phyloP scores from a whole-genome alignment of 208 protist genomes.

The Leishmania major region DNA sequence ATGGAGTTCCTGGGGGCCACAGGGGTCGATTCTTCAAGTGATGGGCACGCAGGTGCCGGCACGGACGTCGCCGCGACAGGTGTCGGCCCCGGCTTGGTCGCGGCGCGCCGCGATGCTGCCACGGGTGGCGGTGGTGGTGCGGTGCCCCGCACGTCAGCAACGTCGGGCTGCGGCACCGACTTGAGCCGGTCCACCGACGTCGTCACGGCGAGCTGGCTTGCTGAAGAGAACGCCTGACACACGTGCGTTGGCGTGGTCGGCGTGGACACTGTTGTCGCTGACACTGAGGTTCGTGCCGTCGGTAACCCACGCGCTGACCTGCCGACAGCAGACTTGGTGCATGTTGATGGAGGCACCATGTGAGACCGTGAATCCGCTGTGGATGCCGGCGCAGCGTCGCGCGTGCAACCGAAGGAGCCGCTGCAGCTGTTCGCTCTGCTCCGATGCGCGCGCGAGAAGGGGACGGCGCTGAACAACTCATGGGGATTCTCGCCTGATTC shows the following conservation, averaged over 20 bases:
- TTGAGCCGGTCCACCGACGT: conserved; percentile 4
- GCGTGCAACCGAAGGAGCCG: background rate
- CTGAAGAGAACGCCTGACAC: background rate
- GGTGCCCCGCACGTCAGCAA: conserved; percentile 6
- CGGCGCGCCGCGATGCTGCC: conserved; percentile 10
- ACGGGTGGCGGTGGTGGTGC: conserved; percentile 7
- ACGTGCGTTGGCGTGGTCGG: background rate
- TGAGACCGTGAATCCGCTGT: background rate
- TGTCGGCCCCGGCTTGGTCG: background rate
- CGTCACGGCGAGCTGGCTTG: conserved; percentile 7
- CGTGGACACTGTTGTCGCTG: background rate
- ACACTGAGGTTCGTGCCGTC: background rate
- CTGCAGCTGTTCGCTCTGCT: conserved; percentile 21
- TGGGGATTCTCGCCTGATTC: background rate
- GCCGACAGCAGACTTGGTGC: background rate
- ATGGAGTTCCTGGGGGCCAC: background rate
- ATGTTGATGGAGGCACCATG: background rate
- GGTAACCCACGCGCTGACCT: background rate
- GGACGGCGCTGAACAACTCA: conserved; percentile 16
- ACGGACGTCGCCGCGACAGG: background rate
- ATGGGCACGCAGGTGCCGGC: background rate
- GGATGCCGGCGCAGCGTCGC: background rate
- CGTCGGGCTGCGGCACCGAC: conserved; percentile 8
- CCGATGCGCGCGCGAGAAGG: conserved; percentile 7
- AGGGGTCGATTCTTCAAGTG: background rate